Percentiles rank a stretch among this genome's conserved stretches.
phyloP scores from a whole-genome alignment of 169 alveolate species.

The Cryptosporidium bovis region DNA sequence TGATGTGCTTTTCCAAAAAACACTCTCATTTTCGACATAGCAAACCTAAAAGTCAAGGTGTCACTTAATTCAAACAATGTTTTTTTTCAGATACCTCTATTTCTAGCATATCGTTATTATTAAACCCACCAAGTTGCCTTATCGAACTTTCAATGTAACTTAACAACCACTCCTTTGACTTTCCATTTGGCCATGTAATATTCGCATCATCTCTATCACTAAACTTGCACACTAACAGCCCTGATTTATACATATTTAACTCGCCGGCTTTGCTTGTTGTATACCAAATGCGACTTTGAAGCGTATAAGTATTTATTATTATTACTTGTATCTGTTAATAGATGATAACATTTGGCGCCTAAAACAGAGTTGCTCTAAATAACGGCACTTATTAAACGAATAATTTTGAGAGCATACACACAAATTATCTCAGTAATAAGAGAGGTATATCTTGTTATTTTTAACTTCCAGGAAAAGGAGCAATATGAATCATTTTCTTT shows the following conservation, averaged over 20 bases:
- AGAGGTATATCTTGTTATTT: no score
- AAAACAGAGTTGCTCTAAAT: no score
- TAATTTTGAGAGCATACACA: no score
- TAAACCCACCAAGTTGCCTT: slow-evolving; percentile 6
- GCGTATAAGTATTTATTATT: no score
- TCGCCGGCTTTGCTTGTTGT: background rate
- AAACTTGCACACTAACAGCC: slow-evolving; percentile 58
- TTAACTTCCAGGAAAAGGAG: no score
- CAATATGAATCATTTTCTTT: no score
- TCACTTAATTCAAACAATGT: background rate
- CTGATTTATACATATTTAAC: slow-evolving; percentile 3
- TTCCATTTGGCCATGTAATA: slow-evolving; percentile 56
- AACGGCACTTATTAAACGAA: no score
- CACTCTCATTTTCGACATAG: slow-evolving; percentile 15
- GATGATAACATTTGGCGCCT: no score
- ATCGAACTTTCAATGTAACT: slow-evolving; percentile 14
- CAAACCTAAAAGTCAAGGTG: slow-evolving; percentile 5
- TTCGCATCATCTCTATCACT: background rate
- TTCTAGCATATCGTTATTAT: background rate
- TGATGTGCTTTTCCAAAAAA: slow-evolving; percentile 21
- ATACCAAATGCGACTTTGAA: background rate
- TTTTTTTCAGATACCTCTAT: slow-evolving; percentile 26
- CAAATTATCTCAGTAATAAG: no score
- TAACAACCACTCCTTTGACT: background rate
- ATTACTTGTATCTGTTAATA: no score